Base-by-base conservation (phyloP, 352 stramenopile genomes). In the Phytopythium vexans region DNA sequence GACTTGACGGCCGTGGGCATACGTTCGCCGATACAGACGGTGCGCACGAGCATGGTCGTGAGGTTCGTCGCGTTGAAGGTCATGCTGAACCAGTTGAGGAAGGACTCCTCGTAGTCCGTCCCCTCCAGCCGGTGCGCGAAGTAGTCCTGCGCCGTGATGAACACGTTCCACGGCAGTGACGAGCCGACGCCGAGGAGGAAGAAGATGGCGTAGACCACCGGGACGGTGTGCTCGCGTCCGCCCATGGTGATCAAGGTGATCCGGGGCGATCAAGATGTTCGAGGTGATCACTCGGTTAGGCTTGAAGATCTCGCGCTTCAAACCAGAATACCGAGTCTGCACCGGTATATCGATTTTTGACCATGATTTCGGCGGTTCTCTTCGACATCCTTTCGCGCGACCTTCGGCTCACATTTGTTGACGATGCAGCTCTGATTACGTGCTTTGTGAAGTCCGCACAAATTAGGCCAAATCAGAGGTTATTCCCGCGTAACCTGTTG, bases 21-120 rank as follows among this genome's bases (percentile, higher is more conserved):
- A 37, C 66, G 74, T 32, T 89, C 68, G 14, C 67, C 74, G 34
- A 90, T 65, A 27, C 73, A 73, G 4, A 74, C 54, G 34, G 82
- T 90, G 49, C 82, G 81, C 14, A 92, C 49, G 35, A 86, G 66
- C 78, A 94, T 89, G 16, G 77, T 74, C 54, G 88, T 67, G 41
- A 94, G 63, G 5, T 75, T 90, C 34, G 80, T 83, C 51, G 90
- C 72, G 66, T 92, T 93, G 61, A 92, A 93, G 14, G 67, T 76
- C 58, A 90, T 90, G 41, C 72, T 86, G 60, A 94, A 94, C 82
- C 82, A 94, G 56, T 89, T 92, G 16, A 93, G 73, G 56, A 94
- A 94, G 40, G 77, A 86, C 37, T 82, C 77, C 51, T 89, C 77
- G 43, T 89, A 90, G 39, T 69, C 60, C 9, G 82, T 93, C 15